phyloP scores from a whole-genome alignment of 1,284 basidiomycete genomes.

The Phellopilus nigrolimitatus region DNA sequence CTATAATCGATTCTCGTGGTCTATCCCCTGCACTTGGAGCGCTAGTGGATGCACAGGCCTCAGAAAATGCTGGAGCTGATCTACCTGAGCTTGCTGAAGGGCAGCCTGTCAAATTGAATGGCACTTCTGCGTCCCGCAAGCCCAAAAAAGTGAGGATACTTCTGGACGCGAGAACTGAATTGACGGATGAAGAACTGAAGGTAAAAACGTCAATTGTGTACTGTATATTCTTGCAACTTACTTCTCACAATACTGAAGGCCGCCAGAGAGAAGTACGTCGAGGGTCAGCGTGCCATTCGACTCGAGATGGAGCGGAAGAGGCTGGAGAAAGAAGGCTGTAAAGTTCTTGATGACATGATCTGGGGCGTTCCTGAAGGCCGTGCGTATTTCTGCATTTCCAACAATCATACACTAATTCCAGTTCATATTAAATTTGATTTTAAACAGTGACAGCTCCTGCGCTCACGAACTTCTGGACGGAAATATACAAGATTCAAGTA shows the following conservation, averaged over 20 bases:
- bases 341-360: conserved; percentile 56
- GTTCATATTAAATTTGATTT: conserved; percentile 15
- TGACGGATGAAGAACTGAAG: conserved; percentile 75
- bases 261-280: conserved; percentile 61
- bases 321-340: conserved; percentile 49
- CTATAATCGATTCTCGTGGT: conserved; percentile 27
- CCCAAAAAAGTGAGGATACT: conserved; percentile 35
- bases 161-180: conserved; percentile 64
- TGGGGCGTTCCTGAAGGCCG: conserved; percentile 64
- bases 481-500: conserved; percentile 62
- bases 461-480: conserved; percentile 66
- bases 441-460: conserved; percentile 57
- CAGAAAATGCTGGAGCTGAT: not conserved
- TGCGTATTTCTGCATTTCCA: conserved; percentile 33
- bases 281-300: conserved; percentile 52
- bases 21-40: conserved; percentile 33
- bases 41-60: conserved; percentile 1
- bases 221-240: conserved; percentile 26
- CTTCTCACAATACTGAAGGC: conserved; percentile 29
- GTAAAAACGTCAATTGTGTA: conserved; percentile 30
- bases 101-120: not conserved
- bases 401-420: not conserved
- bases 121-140: conserved; percentile 11
- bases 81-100: conserved; percentile 7
- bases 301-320: conserved; percentile 48